Evolutionary conservation across 495 filamentous ascomycete species (phyloP), one percentile per base, ranked within the genome.

Genomic region (Evansstolkia leycettana): DNA sequence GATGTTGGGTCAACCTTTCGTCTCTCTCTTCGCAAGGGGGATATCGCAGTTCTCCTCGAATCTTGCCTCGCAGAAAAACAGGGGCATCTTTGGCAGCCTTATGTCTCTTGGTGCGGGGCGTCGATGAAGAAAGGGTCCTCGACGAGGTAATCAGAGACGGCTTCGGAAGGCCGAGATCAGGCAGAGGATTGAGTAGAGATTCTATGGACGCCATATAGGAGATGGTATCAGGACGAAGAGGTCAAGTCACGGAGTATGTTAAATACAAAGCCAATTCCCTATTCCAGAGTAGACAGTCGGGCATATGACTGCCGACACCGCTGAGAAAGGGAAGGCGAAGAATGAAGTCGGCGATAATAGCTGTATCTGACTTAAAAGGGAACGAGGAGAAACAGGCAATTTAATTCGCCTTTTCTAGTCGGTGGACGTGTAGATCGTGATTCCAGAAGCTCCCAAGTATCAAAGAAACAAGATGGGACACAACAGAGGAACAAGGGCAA

Each of bases 11-110:
- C 11, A 81, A 58, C 12, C 55, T 54, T 19, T 70, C 63, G 36
- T 78, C 68, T 30, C 78, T 56, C 18, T 62, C 54, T 40, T 89
- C 80, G 46, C 66, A 75, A 7, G 84, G 82, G 15, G 68, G 64
- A 46, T 75, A 92, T 36, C 75, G 76, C 37, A 86, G 54, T 20
- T 64, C 54, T 9, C 80, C 82, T 39, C 70, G 69, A 17, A 73
- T 57, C 37, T 66, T 71, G 26, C 70, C 70, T 36, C 65, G 72
- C 0, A 63, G 55, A 42, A 80, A 72, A 4, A 75, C 51, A 1
- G 75, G 68, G 19, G 71, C 62, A 38, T 80, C 73, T 48, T 80
- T 82, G 28, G 68, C 59, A 45, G 64, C 44, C 44, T 76, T 76
- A 15, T 50, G 52, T 33, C 62, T 62, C 42, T 65, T 72, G 12